A percentile compares a stretch with the other conserved stretches of the same genome.
phyloP scores from a whole-genome alignment of 176 grass and related monocot genomes.

The Rhynchospora breviuscula region DNA sequence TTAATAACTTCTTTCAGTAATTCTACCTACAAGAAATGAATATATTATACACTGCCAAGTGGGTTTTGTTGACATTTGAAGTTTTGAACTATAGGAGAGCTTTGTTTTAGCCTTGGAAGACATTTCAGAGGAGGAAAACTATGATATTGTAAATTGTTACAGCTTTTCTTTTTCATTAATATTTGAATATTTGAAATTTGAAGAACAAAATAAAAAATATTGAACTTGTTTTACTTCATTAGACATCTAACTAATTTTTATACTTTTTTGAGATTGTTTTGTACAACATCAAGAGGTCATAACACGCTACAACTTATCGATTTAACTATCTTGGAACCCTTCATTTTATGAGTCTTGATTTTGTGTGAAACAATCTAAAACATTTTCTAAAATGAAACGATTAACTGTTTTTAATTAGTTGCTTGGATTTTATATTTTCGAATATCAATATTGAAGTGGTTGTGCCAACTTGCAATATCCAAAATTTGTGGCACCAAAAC shows the following conservation, averaged over 20 bases:
- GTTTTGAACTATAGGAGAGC: background rate
- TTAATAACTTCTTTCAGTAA: slow-evolving; percentile 56
- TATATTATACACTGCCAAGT: background rate
- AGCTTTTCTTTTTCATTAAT: background rate
- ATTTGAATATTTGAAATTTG: background rate
- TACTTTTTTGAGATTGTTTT: background rate
- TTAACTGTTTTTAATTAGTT: background rate
- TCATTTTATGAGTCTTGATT: background rate
- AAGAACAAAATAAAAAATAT: background rate
- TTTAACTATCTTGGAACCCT: background rate
- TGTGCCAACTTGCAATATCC: background rate
- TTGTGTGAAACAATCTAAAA: background rate
- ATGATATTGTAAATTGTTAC: background rate
- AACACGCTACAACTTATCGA: background rate
- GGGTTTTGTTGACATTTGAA: background rate
- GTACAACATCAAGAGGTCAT: background rate
- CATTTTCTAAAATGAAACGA: background rate
- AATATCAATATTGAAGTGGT: background rate
- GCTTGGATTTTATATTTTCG: background rate
- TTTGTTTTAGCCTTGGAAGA: background rate
- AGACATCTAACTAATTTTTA: background rate
- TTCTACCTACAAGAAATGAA: slow-evolving; percentile 41
- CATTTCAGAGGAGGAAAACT: background rate
- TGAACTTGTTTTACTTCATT: background rate
- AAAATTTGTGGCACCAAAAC: background rate